Base-by-base conservation (phyloP, 2,329 filamentous ascomycete genomes). In the Westerdykella aurantiaca region DNA sequence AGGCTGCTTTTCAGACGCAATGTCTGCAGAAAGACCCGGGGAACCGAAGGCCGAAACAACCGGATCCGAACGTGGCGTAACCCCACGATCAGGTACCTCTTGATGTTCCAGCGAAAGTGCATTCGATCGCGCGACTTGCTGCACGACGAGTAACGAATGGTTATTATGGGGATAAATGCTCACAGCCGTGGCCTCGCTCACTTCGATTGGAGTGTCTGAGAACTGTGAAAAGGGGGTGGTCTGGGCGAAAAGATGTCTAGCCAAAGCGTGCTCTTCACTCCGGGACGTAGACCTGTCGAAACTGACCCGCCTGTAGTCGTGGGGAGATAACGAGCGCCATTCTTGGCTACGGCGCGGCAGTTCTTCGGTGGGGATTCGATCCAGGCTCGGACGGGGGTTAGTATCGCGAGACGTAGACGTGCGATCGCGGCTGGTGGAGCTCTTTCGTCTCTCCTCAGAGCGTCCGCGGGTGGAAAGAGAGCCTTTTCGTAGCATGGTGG, bases 101-200 rank as follows among this genome's bases (percentile, higher is more conserved):
- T 34, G 47, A 10, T 44, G 42, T 14, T 56, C 56, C 6, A 49
- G 46, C 18, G 57, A 40, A 42, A 61, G 49, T 0, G 58, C 56
- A 31, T 54, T 63, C 11, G 53, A 51, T 3, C 63, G 59, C 6
- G 66, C 58, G 13, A 60, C 44, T 43, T 79, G 75, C 52, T 83
- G 76, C n/a, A 84, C 76, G n/a, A 83, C 63, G n/a, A 83, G 67
- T 5, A 83, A 63, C 6, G 79, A 82, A 35, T 78, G 68, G 50
- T 83, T 84, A 60, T 80, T 80, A 62, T 83, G 81, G 2, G 80
- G 74, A 48, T 76, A 82, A 29, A 82, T 74, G 46, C 72, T 77
- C 12, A 84, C 72, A 10, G 78, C 78, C 34, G 72, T 80, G 9
- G 80, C 81, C 58, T 83, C 79, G 46, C 72, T 77, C 41, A 83